A percentile compares a stretch with the other conserved stretches of the same genome.
Evolutionary conservation across 441 rosid genomes (phyloP).

Genomic region (Euphorbia schlechtendalii): DNA sequence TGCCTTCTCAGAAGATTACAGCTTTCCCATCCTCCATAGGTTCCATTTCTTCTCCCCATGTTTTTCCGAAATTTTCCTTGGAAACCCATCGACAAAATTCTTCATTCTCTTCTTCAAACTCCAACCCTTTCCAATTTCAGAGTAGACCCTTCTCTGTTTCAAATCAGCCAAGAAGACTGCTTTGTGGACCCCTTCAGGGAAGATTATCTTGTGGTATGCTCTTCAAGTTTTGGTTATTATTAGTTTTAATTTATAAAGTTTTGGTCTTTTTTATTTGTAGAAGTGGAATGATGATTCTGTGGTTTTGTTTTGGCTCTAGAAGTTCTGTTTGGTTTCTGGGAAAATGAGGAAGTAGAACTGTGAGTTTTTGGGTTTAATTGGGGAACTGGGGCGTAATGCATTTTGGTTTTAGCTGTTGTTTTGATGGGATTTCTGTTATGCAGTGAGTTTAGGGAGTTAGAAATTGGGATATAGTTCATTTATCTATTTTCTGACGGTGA

Average conservation of each 20-base stretch:
- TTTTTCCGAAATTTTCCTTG: conserved; percentile 21
- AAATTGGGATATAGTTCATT: too few species aligned
- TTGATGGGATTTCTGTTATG: conserved; percentile 4
- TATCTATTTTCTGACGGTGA: too few species aligned
- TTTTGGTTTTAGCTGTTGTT: too few species aligned
- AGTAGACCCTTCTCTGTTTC: conserved; percentile 35
- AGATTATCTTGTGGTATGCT: conserved; percentile 79
- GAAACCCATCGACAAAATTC: conserved; percentile 25
- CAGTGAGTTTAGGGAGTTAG: neutral
- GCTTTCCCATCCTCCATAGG: conserved; percentile 24
- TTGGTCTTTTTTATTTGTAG: neutral
- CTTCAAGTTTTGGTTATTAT: neutral
- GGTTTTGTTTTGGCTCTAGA: too few species aligned
- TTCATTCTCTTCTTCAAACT: conserved; percentile 29
- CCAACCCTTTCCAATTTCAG: conserved; percentile 15
- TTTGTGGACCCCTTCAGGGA: conserved; percentile 65
- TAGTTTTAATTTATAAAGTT: neutral
- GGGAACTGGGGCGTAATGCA: neutral
- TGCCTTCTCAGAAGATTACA: conserved; percentile 14
- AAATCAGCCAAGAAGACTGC: conserved; percentile 49
- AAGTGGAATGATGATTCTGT: neutral
- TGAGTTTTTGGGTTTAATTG: neutral
- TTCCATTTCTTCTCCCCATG: conserved; percentile 21
- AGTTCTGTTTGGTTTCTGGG: conserved; percentile 8
- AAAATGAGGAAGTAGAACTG: neutral